Conservation (phyloP, 306 rosid genomes). For the Dryas alaskensis region DNA sequence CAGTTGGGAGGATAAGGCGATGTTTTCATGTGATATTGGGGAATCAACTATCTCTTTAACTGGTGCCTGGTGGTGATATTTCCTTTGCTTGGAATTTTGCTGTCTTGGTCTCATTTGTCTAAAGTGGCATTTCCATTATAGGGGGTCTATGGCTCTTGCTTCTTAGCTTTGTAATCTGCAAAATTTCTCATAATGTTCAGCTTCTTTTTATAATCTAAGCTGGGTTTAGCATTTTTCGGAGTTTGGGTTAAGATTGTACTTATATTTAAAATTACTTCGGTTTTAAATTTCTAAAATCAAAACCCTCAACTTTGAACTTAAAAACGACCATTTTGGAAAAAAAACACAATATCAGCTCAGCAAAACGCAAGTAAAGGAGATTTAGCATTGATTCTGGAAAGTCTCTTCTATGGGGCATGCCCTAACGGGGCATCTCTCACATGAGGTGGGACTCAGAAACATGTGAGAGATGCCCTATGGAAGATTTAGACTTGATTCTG, state of each 20-base stretch:
- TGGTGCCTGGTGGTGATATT: background rate
- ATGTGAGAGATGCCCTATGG: too few species aligned
- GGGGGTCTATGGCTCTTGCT: conserved; percentile 15
- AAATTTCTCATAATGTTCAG: background rate
- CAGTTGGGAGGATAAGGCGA: conserved; percentile 29
- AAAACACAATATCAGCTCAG: too few species aligned
- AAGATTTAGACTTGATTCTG: background rate
- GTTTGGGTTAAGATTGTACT: too few species aligned
- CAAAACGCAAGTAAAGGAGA: too few species aligned
- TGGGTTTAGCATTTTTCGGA: background rate
- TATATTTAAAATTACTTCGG: too few species aligned
- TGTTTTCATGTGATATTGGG: conserved; percentile 23
- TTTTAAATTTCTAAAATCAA: too few species aligned
- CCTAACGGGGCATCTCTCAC: too few species aligned
- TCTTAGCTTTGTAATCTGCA: conserved; percentile 12
- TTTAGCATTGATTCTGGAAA: too few species aligned
- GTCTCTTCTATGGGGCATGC: too few species aligned
- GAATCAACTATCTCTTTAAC: conserved; percentile 31
- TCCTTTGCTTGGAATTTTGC: conserved; percentile 37
- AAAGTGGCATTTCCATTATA: conserved; percentile 27
- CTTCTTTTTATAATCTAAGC: background rate
- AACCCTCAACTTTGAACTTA: too few species aligned
- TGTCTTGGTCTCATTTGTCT: conserved; percentile 25
- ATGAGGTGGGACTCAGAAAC: too few species aligned
- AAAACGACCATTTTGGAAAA: too few species aligned